Evolutionary conservation across 2,329 filamentous ascomycete genomes (phyloP), one percentile per base, ranked within the genome.

Genomic region (Colletotrichum scovillei): DNA sequence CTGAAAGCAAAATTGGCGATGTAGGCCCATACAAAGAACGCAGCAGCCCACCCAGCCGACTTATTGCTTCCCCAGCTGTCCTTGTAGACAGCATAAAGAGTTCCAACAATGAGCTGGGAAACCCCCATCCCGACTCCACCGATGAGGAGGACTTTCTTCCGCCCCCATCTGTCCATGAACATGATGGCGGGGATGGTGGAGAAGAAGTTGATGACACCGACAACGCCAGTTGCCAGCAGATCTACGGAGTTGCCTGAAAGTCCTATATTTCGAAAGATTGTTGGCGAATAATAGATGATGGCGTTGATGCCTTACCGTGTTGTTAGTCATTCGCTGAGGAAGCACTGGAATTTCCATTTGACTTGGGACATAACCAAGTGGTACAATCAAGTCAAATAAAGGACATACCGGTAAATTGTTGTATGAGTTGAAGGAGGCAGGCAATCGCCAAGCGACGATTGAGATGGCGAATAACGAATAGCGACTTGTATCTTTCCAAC

Each of bases 1-100:
- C 72, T 75, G 65, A 74, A 76, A 2, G 78, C 79, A 73, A 82
- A 83, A 72, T 82, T 81, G 63, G 82, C 76, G 74, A 80, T 89
- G 78, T 90, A 91, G 69, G 91, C 83, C 75, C 89, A 87, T n/a
- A 91, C 82, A 75, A 91, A 88, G 0, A 88, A 87, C 1, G 91
- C 87, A 1, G 88, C 88, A 5, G 85, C 88, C 88, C 89, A 91
- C 3, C 89, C 90, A 0, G 88, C 89, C 0, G 82, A 84, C 30
- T 81, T 79, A 76, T 91, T 85, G 0, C 80, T 77, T 1, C 80
- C 78, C 80, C 88, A 88, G 5, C 83, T 77, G 72, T 86, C 75
- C 55, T 87, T 82, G 77, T 86, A 88, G 3, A 82, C 83, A 7
- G 85, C 89, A 42, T 87, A 82, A 63, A 90, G 88, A 46, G 83